phyloP scores from a whole-genome alignment of 805 yeast species.

The Naumovozyma dairenensis region DNA sequence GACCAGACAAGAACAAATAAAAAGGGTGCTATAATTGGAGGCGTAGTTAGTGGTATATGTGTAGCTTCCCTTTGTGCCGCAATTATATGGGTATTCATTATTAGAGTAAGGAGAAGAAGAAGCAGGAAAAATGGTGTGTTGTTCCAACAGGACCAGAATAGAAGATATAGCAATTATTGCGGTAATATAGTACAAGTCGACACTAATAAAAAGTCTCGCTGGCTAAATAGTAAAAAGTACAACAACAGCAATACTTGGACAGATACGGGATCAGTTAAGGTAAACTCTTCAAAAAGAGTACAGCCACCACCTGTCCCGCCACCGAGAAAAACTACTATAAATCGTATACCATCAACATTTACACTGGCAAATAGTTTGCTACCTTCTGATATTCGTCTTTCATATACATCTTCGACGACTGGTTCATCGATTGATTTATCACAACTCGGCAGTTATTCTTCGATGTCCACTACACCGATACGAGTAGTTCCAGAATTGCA shows the following conservation, averaged over 20 bases:
- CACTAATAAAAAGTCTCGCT: too few relatives aligned
- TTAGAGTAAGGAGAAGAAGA: constrained; percentile 9
- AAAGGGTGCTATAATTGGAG: constrained; percentile 21
- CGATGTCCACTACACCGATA: constrained; percentile 13
- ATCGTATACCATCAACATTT: neutral
- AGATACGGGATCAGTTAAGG: too few relatives aligned
- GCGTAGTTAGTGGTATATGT: constrained; percentile 26
- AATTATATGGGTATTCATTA: constrained; percentile 14
- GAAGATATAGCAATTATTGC: too few relatives aligned
- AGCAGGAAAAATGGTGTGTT: constrained; percentile 1
- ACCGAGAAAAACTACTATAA: constrained; percentile 11
- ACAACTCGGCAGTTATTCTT: constrained; percentile 9
- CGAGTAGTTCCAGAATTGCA: constrained; percentile 2
- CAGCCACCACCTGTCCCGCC: constrained; percentile 19
- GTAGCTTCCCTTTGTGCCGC: constrained; percentile 16
- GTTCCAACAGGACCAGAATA: too few relatives aligned
- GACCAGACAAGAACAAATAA: neutral
- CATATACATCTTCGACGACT: constrained; percentile 11
- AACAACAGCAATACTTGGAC: too few relatives aligned
- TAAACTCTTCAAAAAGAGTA: too few relatives aligned
- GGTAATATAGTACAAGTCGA: too few relatives aligned
- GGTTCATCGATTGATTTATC: constrained; percentile 16
- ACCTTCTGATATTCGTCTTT: constrained; percentile 9
- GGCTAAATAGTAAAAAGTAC: too few relatives aligned
- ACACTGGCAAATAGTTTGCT: constrained; percentile 1